These are phyloP conservation scores for Bryoglossum gracile DNA, from an alignment of 495 filamentous ascomycete genomes.

Conservation along the genomic window DNA sequence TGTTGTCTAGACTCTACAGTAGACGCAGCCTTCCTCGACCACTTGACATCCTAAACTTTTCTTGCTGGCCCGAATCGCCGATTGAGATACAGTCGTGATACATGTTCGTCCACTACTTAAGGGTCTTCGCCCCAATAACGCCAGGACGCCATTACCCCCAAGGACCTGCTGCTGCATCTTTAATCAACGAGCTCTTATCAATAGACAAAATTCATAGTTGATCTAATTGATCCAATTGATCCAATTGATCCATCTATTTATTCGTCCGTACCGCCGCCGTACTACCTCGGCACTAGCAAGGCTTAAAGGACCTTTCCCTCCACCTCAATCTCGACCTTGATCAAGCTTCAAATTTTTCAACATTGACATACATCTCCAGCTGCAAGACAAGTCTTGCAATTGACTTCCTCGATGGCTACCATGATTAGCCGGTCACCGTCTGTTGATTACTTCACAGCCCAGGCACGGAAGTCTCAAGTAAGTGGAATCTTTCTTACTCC, in stretches of 20 bases:
- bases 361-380: not conserved
- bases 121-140: conserved; percentile 14
- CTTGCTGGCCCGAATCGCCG: not conserved
- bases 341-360: not conserved
- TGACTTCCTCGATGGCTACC: conserved; percentile 17
- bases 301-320: conserved; percentile 5
- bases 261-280: not conserved
- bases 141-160: conserved; percentile 11
- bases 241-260: not conserved
- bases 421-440: conserved; percentile 4
- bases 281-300: conserved; percentile 4
- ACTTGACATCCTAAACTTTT: conserved; percentile 2
- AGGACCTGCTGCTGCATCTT: conserved; percentile 11
- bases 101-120: conserved; percentile 3
- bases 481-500: conserved; percentile 7
- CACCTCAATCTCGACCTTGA: too few relatives aligned
- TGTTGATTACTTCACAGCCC: conserved; percentile 11
- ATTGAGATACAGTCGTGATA: not conserved
- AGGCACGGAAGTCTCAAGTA: conserved; percentile 13
- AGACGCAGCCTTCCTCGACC: conserved; percentile 7
- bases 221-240: too few relatives aligned
- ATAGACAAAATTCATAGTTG: not conserved
- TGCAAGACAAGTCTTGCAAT: not conserved
- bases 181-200: not conserved
- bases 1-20: conserved; percentile 4